Evolutionary conservation across 2,329 filamentous ascomycete genomes (phyloP).

Genomic region (Lachnellula cervina): DNA sequence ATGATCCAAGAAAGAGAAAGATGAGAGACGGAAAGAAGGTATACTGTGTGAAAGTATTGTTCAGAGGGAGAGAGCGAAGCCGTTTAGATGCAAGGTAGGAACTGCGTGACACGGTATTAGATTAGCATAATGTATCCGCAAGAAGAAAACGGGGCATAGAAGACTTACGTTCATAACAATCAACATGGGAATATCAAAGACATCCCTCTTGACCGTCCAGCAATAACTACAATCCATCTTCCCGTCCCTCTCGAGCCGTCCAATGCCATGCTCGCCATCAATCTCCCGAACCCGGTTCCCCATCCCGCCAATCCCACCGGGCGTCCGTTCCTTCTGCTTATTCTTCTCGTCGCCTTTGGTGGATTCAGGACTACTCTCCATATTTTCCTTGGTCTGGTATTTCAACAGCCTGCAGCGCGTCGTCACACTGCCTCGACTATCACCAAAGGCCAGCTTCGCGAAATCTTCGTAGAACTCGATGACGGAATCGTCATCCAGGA

Average conservation of each 20-base stretch:
- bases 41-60: too few species aligned
- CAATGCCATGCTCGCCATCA: conserved; percentile 73
- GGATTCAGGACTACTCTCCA: conserved; percentile 14
- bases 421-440: conserved; percentile 79
- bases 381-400: conserved; percentile 70
- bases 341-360: conserved; percentile 14
- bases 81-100: conserved; percentile 40
- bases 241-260: conserved; percentile 76
- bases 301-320: conserved; percentile 28
- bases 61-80: background rate
- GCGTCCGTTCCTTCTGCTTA: conserved; percentile 12
- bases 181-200: conserved; percentile 97
- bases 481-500: conserved; percentile 89
- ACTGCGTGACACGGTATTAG: conserved; percentile 26
- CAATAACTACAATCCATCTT: conserved; percentile 94
- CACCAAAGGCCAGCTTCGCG: conserved; percentile 84
- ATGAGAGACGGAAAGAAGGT: background rate
- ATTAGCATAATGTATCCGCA: too few species aligned
- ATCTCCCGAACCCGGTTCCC: conserved; percentile 58
- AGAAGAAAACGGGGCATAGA: too few species aligned
- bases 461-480: conserved; percentile 97
- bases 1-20: background rate
- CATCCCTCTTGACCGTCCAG: conserved; percentile 94
- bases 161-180: conserved; percentile 97
- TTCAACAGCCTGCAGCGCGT: conserved; percentile 83